A percentile compares a stretch with the other conserved stretches of the same genome.
Conservation (phyloP, 306 rosid genomes). For the Oemleria cerasiformis region DNA sequence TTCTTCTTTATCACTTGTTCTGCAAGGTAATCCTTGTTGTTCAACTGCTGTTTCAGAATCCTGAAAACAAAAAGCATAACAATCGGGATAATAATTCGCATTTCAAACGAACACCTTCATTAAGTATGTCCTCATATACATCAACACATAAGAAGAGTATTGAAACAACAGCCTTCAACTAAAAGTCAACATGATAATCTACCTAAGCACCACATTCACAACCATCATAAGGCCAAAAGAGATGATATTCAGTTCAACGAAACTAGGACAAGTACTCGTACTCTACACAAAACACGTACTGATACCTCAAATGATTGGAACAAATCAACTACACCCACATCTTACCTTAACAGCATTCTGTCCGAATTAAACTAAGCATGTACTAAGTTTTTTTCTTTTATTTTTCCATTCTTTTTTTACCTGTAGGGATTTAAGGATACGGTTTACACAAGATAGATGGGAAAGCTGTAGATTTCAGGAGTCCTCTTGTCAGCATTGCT, state of each 20-base stretch:
- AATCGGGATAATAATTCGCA: conserved; percentile 12
- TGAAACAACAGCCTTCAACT: background rate
- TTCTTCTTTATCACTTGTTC: conserved; percentile 38
- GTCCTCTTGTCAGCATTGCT: no score
- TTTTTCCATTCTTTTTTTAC: background rate
- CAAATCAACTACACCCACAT: background rate
- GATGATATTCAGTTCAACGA: background rate
- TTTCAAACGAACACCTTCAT: background rate
- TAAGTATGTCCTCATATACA: background rate
- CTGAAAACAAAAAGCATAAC: conserved; percentile 35
- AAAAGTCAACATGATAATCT: background rate
- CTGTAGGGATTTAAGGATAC: background rate
- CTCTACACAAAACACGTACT: background rate
- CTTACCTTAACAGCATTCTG: background rate
- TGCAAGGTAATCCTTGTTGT: conserved; percentile 25
- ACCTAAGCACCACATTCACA: background rate
- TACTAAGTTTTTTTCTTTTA: background rate
- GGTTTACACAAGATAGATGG: no score
- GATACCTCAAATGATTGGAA: background rate
- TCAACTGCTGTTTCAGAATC: conserved; percentile 30
- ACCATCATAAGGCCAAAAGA: background rate
- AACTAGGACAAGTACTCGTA: no score
- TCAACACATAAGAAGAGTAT: background rate
- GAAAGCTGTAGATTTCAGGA: no score
- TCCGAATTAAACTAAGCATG: background rate